Evolutionary conservation across 2,329 filamentous ascomycete species (phyloP), one percentile per base, ranked within the genome.

Genomic region (Aureobasidium vineae): DNA sequence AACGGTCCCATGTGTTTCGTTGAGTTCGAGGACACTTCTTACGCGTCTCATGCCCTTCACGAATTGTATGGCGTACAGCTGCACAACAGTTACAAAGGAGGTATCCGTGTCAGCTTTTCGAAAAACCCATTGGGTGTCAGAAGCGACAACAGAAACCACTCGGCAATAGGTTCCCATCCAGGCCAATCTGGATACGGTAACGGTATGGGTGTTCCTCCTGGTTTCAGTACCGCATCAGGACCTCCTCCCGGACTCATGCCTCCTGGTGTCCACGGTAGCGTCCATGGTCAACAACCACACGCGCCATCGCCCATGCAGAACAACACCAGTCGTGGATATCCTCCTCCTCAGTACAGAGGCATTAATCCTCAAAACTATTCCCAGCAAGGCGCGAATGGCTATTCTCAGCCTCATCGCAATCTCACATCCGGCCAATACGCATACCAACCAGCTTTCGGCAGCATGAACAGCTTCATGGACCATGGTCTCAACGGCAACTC

Each of bases 1-100:
- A 97, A 97, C 72, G 94, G 94, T 0, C 94, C 94, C 1, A 98
- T 98, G 93, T 98, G 95, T 76, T 98, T 98, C 77, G 95, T 99
- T 43, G 95, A 99, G 77, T 99, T 98, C 72, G 94, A 98, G 73
- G 93, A 97, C 73, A 85, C 96, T 13, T 90, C 91, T 1, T 94
- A 92, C 73, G 94, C 95, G 0, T 97, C 94, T 49, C 96, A 95
- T 78, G 90, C 93, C 1, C 83, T 98, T 2, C 87, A 93, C 70
- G 92, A 97, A 66, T 83, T 98, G 1, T 97, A 98, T 73, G 95
- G 95, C 0, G 87, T 90, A 59, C 87, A 86, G 57, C 84, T 98
- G 38, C 92, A 93, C 75, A 97, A 97, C 78, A 97, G 92, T 73
- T 86, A 92, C 74, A 97, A 97, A 76, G 94, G 94, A 7, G 95